Evolutionary conservation across 164 flowering plant genomes (phyloP).

Genomic region (Annona cherimola): DNA sequence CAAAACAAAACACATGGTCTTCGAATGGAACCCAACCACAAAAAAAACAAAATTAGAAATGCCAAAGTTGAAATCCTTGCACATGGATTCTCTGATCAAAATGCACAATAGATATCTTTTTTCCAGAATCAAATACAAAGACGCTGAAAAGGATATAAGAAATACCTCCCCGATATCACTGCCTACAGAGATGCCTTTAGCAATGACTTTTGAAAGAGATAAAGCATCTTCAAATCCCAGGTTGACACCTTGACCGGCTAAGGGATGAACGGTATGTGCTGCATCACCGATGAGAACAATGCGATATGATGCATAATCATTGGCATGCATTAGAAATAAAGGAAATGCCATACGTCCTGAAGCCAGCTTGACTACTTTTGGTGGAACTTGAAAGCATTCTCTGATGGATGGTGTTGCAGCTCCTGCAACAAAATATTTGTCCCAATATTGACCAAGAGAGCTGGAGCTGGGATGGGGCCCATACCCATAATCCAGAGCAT

Average conservation of each 20-base stretch:
- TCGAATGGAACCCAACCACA: not conserved
- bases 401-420: conserved; percentile 29
- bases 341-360: conserved; percentile 93
- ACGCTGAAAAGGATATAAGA: not conserved
- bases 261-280: conserved; percentile 96
- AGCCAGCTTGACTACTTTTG: conserved; percentile 60
- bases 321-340: conserved; percentile 76
- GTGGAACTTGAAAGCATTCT: conserved; percentile 77
- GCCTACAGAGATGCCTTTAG: conserved; percentile 81
- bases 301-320: conserved; percentile 58
- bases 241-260: conserved; percentile 99
- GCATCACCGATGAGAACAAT: conserved; percentile 94
- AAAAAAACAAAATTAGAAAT: not conserved
- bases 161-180: conserved; percentile 85
- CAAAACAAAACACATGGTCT: too few relatives aligned
- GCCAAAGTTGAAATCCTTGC: not conserved
- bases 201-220: conserved; percentile 62
- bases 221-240: conserved; percentile 89
- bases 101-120: not conserved
- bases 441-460: conserved; percentile 19
- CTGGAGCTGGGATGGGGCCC: conserved; percentile 78
- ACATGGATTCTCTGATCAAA: not conserved
- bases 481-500: conserved; percentile 77
- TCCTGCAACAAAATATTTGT: conserved; percentile 34
- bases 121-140: not conserved